A percentile compares a stretch with the other conserved stretches of the same genome.
These are phyloP conservation scores for Zygosaccharomyces pseudobailii DNA, from an alignment of 1,139 yeast genomes.

Conservation along the genomic window DNA sequence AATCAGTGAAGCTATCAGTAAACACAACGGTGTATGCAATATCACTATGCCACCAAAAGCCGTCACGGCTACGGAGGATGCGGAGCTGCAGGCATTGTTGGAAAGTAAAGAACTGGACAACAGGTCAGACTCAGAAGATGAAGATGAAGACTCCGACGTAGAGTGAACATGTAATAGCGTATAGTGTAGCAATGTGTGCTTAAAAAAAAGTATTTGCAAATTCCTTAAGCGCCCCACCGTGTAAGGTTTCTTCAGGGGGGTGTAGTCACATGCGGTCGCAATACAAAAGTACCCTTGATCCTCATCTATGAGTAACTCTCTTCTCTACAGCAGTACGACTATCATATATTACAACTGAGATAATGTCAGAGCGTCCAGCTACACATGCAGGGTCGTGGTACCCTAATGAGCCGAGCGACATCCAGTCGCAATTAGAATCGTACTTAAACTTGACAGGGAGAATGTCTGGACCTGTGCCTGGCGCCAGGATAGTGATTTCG, in stretches of 20 bases:
- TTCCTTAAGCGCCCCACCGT: not conserved
- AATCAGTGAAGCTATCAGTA: slow-evolving; percentile 63
- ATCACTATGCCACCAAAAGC: slow-evolving; percentile 99
- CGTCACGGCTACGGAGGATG: slow-evolving; percentile 96
- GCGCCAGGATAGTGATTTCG: slow-evolving; percentile 58
- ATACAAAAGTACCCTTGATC: not conserved
- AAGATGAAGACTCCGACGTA: slow-evolving; percentile 49
- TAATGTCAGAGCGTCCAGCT: slow-evolving; percentile 50
- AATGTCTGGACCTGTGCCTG: slow-evolving; percentile 34
- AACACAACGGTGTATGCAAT: slow-evolving; percentile 80
- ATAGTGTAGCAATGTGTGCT: not conserved
- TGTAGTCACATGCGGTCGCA: not conserved
- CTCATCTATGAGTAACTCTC: not conserved
- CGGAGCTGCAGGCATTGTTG: slow-evolving; percentile 92
- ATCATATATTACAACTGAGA: not conserved
- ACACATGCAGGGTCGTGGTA: slow-evolving; percentile 95
- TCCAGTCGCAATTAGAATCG: slow-evolving; percentile 47
- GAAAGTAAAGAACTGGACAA: slow-evolving; percentile 68
- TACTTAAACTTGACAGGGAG: slow-evolving; percentile 37
- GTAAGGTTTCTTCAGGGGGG: not conserved
- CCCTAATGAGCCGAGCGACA: slow-evolving; percentile 40
- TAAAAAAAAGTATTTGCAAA: not conserved
- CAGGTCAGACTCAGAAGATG: slow-evolving; percentile 56
- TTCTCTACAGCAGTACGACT: not conserved
- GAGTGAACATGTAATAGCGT: not conserved